Evolutionary conservation across 257 asterid genomes (phyloP).

Genomic region (Rehmannia glutinosa): DNA sequence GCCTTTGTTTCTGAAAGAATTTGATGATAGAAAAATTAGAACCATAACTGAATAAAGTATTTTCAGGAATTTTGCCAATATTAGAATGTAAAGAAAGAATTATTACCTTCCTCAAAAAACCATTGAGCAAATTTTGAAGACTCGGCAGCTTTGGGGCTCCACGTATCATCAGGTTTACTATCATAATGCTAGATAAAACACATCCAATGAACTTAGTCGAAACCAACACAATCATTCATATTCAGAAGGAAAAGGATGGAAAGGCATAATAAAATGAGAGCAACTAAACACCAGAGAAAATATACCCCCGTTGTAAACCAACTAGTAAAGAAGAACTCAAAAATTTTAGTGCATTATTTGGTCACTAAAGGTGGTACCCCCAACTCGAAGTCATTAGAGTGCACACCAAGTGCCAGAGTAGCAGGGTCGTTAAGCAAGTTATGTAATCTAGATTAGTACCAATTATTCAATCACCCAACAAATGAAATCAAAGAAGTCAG

Average conservation of each 20-base stretch:
- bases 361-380: neutral
- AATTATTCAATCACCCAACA: neutral
- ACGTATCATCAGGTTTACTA: slow-evolving; percentile 40
- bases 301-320: slow-evolving; percentile 1
- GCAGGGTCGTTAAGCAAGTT: no score
- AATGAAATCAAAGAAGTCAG: neutral
- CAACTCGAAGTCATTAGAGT: neutral
- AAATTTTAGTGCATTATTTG: neutral
- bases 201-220: slow-evolving; percentile 9
- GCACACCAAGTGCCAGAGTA: neutral
- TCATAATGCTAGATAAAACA: slow-evolving; percentile 41
- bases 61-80: slow-evolving; percentile 10
- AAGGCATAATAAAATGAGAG: slow-evolving; percentile 13
- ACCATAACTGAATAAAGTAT: neutral
- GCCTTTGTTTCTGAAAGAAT: slow-evolving; percentile 51
- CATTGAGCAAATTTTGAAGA: slow-evolving; percentile 81
- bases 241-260: slow-evolving; percentile 15
- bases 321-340: neutral
- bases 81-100: neutral
- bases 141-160: slow-evolving; percentile 41
- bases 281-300: neutral
- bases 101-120: slow-evolving; percentile 79
- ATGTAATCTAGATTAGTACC: no score
- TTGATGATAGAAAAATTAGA: slow-evolving; percentile 13
- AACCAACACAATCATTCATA: slow-evolving; percentile 7